Percentiles rank a stretch among this genome's conserved stretches.
phyloP scores from a whole-genome alignment of 805 yeast genomes.

The Torulaspora indica region DNA sequence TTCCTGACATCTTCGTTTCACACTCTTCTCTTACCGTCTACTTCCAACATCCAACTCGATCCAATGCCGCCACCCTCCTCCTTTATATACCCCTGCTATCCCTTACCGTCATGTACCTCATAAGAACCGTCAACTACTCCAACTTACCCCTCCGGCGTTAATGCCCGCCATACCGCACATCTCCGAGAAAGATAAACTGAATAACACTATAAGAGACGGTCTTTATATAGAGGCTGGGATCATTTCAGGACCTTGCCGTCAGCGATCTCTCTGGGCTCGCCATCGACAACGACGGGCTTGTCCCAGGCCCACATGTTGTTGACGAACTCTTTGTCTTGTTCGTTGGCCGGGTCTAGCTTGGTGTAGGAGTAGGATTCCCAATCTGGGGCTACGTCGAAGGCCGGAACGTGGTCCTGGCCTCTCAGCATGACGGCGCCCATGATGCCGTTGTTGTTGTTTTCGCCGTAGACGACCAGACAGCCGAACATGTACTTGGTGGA shows the following conservation, averaged over 20 bases:
- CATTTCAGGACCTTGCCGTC: slow-evolving; percentile 98
- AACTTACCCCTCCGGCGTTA: slow-evolving; percentile 6
- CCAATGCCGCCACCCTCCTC: neutral
- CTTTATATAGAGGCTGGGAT: neutral
- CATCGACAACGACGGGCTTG: slow-evolving; percentile 77
- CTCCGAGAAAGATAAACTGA: neutral
- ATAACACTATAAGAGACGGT: no score
- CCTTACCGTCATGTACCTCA: neutral
- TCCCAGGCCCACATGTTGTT: slow-evolving; percentile 98
- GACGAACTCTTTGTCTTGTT: slow-evolving; percentile 73
- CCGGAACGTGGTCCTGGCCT: slow-evolving; percentile 88
- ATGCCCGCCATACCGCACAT: neutral
- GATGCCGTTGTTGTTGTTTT: slow-evolving; percentile 97
- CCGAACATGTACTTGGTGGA: slow-evolving; percentile 95
- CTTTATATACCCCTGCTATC: slow-evolving; percentile 2
- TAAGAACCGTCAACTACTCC: neutral
- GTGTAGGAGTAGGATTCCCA: slow-evolving; percentile 90
- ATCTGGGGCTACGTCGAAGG: slow-evolving; percentile 98
- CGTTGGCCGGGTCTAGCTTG: slow-evolving; percentile 74
- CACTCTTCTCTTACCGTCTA: neutral
- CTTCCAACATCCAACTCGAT: no score
- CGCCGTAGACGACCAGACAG: slow-evolving; percentile 91
- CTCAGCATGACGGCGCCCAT: slow-evolving; percentile 91
- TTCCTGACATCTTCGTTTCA: neutral
- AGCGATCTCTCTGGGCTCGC: slow-evolving; percentile 79